These are phyloP conservation scores for Actinomortierella wolfii DNA, from an alignment of 371 early-diverging fungal genomes.

Conservation along the genomic window DNA sequence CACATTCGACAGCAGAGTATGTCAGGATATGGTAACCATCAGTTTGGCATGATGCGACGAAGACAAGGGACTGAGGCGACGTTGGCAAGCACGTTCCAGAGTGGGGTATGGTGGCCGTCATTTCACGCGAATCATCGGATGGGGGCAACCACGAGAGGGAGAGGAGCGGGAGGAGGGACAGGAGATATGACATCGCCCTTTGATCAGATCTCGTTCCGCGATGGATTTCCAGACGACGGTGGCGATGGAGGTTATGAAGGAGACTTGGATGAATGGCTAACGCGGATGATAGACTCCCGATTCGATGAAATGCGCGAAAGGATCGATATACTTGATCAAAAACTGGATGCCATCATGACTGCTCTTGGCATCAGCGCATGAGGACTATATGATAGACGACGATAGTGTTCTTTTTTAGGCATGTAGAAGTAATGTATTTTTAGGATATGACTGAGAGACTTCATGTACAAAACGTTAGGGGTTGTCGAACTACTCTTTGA, in stretches of 20 bases:
- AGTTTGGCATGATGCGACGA: too few relatives aligned
- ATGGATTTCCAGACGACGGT: neutral
- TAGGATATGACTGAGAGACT: neutral
- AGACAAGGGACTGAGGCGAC: conserved; percentile 26
- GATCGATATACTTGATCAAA: conserved; percentile 31
- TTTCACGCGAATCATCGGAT: conserved; percentile 1
- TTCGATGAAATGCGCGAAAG: conserved; percentile 23
- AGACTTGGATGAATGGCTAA: neutral
- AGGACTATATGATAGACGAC: neutral
- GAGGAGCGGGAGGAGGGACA: neutral
- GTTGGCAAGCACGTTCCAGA: conserved; percentile 25
- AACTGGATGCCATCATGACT: conserved; percentile 30
- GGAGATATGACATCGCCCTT: neutral
- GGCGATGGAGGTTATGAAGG: neutral
- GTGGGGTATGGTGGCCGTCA: conserved; percentile 4
- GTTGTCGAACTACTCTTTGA: conserved; percentile 4
- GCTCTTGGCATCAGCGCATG: conserved; percentile 5
- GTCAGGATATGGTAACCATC: conserved; percentile 6
- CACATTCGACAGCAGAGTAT: conserved; percentile 15
- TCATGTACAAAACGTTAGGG: neutral
- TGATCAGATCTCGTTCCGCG: conserved; percentile 1
- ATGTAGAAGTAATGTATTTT: neutral
- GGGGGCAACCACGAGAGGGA: conserved; percentile 1
- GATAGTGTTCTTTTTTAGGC: neutral
- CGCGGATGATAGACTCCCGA: conserved; percentile 18